Conservation (phyloP, 768 basidiomycete species). For the Hygrocybe punicea region DNA sequence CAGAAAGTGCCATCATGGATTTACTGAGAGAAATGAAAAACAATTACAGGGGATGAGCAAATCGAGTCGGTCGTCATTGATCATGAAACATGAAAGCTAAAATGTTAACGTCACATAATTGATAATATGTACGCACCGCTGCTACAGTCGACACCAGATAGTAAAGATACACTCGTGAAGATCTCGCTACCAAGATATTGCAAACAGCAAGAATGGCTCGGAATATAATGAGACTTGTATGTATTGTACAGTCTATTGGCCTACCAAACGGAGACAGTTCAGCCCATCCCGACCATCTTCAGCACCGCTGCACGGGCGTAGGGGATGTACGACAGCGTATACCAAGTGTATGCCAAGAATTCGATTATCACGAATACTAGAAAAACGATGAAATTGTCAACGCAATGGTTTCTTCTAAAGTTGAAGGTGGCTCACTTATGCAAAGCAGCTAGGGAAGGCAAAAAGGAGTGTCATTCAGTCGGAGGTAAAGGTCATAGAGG, state of each 20-base stretch:
- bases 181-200: background rate
- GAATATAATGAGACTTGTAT: too few species aligned
- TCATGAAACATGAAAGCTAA: too few species aligned
- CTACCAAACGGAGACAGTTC: background rate
- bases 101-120: too few species aligned
- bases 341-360: conserved; percentile 91
- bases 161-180: background rate
- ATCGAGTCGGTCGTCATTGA: too few species aligned
- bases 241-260: background rate
- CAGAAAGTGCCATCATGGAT: conserved; percentile 65
- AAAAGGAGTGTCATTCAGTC: background rate
- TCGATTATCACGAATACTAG: conserved; percentile 88
- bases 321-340: conserved; percentile 83
- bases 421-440: conserved; percentile 45
- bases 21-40: conserved; percentile 83
- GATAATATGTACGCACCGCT: too few species aligned
- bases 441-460: conserved; percentile 53
- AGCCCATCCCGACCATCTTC: conserved; percentile 52
- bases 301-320: conserved; percentile 77
- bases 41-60: conserved; percentile 60
- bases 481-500: conserved; percentile 2
- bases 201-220: background rate
- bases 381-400: background rate
- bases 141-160: too few species aligned
- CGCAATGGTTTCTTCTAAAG: conserved; percentile 10